Evolutionary conservation across 352 stramenopile species (phyloP), one percentile per base, ranked within the genome.

Genomic region (Phytophthora sojae): DNA sequence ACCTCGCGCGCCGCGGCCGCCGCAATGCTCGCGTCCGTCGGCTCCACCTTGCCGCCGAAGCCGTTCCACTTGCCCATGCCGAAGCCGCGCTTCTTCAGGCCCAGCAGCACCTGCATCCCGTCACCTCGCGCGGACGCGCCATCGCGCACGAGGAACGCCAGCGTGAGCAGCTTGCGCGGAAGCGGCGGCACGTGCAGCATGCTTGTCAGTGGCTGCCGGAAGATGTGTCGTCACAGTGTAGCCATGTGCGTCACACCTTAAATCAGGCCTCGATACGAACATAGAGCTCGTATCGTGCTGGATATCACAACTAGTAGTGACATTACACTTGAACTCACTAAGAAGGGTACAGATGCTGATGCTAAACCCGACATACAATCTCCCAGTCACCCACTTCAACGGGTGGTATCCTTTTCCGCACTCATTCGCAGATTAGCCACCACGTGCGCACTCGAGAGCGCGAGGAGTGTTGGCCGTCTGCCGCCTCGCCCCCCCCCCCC

Each of bases 1-100:
- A 93, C 71, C 67, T 93, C 86, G 23, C 86, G 81, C 45, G 76
- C 86, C 2, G 86, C 76, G 0, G 83, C 86, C 6, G 82, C 82
- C 49, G 69, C 79, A 55, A 93, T 73, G 37, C 77, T 89, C 12
- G 72, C 74, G 64, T 98, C 93, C 19, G 73, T 74, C 5, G 66
- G 6, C 59, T 97, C 90, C 19, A 98, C 84, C 72, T 98, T 98
- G 6, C 93, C 92, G 5, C 93, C 93, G 66, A 97, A 98, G 30
- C 93, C 91, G 64, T 97, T 98, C 89, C 89, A 97, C 66, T 97
- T 97, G 58, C 91, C 91, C 50, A 76, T 35, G 15, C 93, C 92
- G 57, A 98, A 97, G 37, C 93, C 93, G 39, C 91, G 85, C 69
- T 98, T 97, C 73, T 98, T 98, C 73, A 96, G 76, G 2, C 92